Conservation (phyloP, 768 basidiomycete genomes). For the Podaxis sp. region DNA sequence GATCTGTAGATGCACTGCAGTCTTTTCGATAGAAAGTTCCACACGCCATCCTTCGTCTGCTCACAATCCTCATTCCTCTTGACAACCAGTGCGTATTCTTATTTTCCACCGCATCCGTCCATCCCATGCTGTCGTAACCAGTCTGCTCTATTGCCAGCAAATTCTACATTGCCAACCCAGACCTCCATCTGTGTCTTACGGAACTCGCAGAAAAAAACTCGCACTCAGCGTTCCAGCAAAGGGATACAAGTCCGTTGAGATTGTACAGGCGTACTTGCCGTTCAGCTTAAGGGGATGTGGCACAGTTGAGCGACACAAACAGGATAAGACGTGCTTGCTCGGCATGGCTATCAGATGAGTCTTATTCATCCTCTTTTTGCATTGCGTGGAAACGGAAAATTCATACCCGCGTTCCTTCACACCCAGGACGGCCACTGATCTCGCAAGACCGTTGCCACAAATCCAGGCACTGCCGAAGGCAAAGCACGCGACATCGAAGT, state of each 20-base stretch:
- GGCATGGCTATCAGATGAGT: conserved; percentile 81
- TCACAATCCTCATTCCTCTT: conserved; percentile 93
- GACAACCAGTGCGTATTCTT: conserved; percentile 72
- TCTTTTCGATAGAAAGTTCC: conserved; percentile 83
- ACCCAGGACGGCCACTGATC: conserved; percentile 87
- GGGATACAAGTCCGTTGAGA: conserved; percentile 90
- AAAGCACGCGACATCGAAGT: conserved; percentile 80
- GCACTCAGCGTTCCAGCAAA: conserved; percentile 84
- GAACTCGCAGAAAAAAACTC: conserved; percentile 83
- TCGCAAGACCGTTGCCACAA: conserved; percentile 74
- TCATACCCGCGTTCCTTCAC: conserved; percentile 28
- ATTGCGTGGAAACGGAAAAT: not conserved
- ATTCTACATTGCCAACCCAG: conserved; percentile 80
- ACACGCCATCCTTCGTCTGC: conserved; percentile 92
- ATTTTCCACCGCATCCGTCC: not conserved
- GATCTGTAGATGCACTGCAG: conserved; percentile 67
- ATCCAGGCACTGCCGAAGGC: conserved; percentile 75
- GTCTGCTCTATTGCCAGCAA: conserved; percentile 54
- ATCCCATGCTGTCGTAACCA: not conserved
- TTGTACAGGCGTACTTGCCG: conserved; percentile 92
- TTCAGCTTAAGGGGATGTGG: conserved; percentile 90
- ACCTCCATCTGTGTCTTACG: conserved; percentile 75
- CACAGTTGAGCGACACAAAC: conserved; percentile 94
- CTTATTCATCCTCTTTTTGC: conserved; percentile 17
- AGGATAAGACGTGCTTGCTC: conserved; percentile 92